Base-by-base conservation (phyloP, 192 early-diverging fungal genomes). In the Backusella sp. region DNA sequence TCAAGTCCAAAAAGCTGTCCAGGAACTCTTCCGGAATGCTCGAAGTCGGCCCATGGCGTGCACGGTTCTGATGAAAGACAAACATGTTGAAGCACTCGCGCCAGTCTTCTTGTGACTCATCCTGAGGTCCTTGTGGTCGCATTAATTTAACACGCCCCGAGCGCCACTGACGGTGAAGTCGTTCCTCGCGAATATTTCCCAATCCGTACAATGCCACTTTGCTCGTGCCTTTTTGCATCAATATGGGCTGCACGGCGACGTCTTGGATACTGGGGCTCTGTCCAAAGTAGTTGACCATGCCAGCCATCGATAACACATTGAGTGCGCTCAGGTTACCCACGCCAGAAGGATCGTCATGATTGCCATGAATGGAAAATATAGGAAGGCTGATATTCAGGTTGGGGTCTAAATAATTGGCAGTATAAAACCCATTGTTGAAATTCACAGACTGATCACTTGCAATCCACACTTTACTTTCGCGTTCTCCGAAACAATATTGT, bases 341-440 rank as follows among this genome's bases (percentile, higher is more conserved):
- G 19, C 95, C 96, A 14, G 91, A 86, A 19, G 97, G 97, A 80
- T 97, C 96, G 74, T 99, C 97, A 76, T 99, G 97, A 83, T 99
- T 99, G 0, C 97, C 97, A 79, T 99, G 97, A 68, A 99, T 99
- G 0, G 95, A 93, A 77, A 98, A 99, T 0, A 99, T 89, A 0
- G 97, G 97, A 17, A 96, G 87, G 6, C 87, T 75, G 7, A 97
- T 85, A 74, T 97, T 97, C 14, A 91, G 76, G 75, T 99, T 96
- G 3, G 94, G 91, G 70, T 97, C 95, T 74, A 90, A 86, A 81
- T 94, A 96, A 73, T 97, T 98, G 17, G 93, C 93, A 11, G 80
- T 88, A n/a, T 77, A 76, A 65, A 92, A 90, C 82, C 84, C 78
- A 15, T 90, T 77, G 0, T 86, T 85, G 84, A 95, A 94, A 84